phyloP scores from a whole-genome alignment of 192 early-diverging fungal genomes.

The Funneliformis geosporum region DNA sequence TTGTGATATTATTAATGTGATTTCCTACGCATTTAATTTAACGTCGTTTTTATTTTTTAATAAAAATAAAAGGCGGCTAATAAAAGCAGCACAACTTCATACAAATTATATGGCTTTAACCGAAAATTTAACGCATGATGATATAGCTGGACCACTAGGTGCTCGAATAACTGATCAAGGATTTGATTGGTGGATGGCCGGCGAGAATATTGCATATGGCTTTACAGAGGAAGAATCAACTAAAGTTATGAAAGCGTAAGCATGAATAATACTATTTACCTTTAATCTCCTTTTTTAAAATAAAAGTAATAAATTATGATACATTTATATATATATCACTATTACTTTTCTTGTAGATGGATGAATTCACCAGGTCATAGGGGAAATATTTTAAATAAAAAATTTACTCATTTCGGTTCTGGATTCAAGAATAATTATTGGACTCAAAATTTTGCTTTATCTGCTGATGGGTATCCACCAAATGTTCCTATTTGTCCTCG shows the following conservation, averaged over 20 bases:
- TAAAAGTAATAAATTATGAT: background rate
- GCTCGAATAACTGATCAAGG: slow-evolving; percentile 3
- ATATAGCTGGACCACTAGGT: background rate
- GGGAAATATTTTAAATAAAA: slow-evolving; percentile 48
- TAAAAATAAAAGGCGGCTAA: background rate
- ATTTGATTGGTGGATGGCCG: slow-evolving; percentile 13
- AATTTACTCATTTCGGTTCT: slow-evolving; percentile 51
- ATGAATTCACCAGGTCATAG: slow-evolving; percentile 49
- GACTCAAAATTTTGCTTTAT: slow-evolving; percentile 24
- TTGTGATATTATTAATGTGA: too few relatives aligned
- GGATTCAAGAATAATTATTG: slow-evolving; percentile 28
- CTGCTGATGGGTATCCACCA: background rate
- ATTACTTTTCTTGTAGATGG: slow-evolving; percentile 35
- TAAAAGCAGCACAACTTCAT: slow-evolving; percentile 20
- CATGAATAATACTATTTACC: background rate
- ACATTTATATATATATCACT: background rate
- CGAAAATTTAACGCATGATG: slow-evolving; percentile 22
- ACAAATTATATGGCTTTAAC: slow-evolving; percentile 19
- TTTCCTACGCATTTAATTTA: background rate
- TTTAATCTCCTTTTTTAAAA: background rate
- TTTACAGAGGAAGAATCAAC: background rate
- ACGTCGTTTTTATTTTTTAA: background rate
- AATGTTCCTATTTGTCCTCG: background rate
- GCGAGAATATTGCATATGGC: slow-evolving; percentile 19
- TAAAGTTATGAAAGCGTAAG: slow-evolving; percentile 14